Conservation (phyloP, 1,139 yeast genomes). For the Pichia sp. region DNA sequence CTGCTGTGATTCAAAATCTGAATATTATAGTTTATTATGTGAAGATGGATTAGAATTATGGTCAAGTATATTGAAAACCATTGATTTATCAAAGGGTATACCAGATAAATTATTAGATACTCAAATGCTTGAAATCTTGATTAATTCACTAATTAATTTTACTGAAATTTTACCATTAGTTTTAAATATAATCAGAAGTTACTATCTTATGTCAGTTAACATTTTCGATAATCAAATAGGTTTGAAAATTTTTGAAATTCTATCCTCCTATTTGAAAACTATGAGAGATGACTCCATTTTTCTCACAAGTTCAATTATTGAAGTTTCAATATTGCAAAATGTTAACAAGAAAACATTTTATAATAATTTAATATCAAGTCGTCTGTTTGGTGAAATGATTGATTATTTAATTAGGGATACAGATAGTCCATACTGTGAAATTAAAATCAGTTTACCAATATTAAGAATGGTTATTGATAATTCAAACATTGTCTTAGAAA, state of each 20-base stretch:
- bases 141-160: conserved; percentile 49
- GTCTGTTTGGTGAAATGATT: conserved; percentile 41
- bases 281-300: conserved; percentile 69
- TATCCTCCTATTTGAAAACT: conserved; percentile 50
- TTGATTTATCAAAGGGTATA: conserved; percentile 31
- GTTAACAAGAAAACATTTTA: conserved; percentile 29
- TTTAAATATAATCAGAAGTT: conserved; percentile 65
- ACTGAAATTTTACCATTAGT: conserved; percentile 74
- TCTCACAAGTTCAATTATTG: conserved; percentile 52
- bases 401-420: conserved; percentile 43
- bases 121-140: conserved; percentile 36
- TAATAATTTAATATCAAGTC: conserved; percentile 39
- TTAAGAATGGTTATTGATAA: conserved; percentile 30
- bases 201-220: conserved; percentile 52
- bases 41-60: conserved; percentile 91
- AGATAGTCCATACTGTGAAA: conserved; percentile 43
- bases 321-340: conserved; percentile 39
- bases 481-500: conserved; percentile 7
- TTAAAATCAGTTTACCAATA: conserved; percentile 48
- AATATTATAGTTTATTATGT: conserved; percentile 54
- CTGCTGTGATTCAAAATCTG: conserved; percentile 60
- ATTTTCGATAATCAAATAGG: conserved; percentile 36
- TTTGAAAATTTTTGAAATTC: conserved; percentile 41
- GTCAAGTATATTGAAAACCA: conserved; percentile 61
- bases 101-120: conserved; percentile 39